Percentiles rank a stretch among this genome's conserved stretches.
Evolutionary conservation across 768 basidiomycete genomes (phyloP).

Genomic region (Rickenella mellea): DNA sequence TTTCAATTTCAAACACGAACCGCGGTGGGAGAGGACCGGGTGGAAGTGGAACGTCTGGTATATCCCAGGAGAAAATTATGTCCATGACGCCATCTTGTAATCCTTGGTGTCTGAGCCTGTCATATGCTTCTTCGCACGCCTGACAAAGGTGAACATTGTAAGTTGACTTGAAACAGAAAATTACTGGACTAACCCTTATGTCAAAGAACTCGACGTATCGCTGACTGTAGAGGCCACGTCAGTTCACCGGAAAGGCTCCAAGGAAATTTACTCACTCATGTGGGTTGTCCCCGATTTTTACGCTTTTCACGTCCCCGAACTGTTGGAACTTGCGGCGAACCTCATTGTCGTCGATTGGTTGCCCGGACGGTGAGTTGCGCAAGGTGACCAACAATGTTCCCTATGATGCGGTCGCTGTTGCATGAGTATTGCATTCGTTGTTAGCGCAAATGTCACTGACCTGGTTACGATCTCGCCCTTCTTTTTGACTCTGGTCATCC

Average conservation of each 20-base stretch:
- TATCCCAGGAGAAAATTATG: conserved; percentile 80
- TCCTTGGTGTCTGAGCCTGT: conserved; percentile 69
- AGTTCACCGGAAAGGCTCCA: not conserved
- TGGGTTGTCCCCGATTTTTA: conserved; percentile 57
- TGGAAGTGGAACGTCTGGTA: conserved; percentile 41
- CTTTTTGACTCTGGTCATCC: conserved; percentile 58
- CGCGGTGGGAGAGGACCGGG: conserved; percentile 25
- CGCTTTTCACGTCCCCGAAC: conserved; percentile 83
- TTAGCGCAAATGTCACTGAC: not conserved
- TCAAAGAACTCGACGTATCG: conserved; percentile 94
- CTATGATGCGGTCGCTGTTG: conserved; percentile 27
- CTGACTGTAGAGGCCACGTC: conserved; percentile 39
- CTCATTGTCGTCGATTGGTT: conserved; percentile 75
- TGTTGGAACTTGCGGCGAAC: conserved; percentile 79
- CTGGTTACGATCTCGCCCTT: conserved; percentile 67
- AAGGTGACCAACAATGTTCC: conserved; percentile 78
- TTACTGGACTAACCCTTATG: conserved; percentile 46
- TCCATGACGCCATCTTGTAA: conserved; percentile 84
- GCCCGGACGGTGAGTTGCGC: conserved; percentile 56
- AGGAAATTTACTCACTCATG: conserved; percentile 36
- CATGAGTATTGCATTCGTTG: not conserved
- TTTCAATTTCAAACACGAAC: not conserved
- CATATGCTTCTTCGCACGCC: conserved; percentile 73
- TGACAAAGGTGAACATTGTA: conserved; percentile 19
- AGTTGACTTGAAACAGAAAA: not conserved